phyloP scores from a whole-genome alignment of 176 grass and related monocot species.

The Secale cereale region DNA sequence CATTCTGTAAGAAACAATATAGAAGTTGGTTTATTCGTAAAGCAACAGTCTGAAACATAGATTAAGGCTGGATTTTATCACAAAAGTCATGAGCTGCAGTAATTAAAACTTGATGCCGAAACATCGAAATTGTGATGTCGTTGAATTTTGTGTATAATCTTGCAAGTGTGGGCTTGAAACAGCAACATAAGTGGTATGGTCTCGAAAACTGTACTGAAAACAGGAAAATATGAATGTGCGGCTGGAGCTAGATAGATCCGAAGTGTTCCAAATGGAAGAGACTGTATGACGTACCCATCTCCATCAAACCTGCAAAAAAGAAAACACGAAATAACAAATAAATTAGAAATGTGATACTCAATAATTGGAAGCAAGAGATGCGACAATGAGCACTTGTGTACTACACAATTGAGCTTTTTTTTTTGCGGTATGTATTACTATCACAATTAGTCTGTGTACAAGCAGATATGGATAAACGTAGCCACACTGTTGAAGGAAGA shows the following conservation, averaged over 20 bases:
- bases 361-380: background rate
- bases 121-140: background rate
- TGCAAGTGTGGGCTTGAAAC: background rate
- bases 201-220: background rate
- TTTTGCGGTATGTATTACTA: too few relatives aligned
- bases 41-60: background rate
- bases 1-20: conserved; percentile 60
- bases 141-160: background rate
- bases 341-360: background rate
- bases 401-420: background rate
- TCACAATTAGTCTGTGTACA: background rate
- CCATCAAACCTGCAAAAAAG: conserved; percentile 89
- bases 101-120: background rate
- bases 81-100: background rate
- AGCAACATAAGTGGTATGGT: background rate
- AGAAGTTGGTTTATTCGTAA: background rate
- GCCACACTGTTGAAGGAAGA: background rate
- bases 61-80: background rate
- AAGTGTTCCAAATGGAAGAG: conserved; percentile 8
- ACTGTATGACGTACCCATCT: conserved; percentile 62
- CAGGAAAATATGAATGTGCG: background rate
- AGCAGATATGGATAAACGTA: background rate
- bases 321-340: background rate
- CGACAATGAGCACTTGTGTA: background rate
- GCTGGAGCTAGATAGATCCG: background rate